Conservation (phyloP, 129 eudicot species). For the Scalesia atractyloides region DNA sequence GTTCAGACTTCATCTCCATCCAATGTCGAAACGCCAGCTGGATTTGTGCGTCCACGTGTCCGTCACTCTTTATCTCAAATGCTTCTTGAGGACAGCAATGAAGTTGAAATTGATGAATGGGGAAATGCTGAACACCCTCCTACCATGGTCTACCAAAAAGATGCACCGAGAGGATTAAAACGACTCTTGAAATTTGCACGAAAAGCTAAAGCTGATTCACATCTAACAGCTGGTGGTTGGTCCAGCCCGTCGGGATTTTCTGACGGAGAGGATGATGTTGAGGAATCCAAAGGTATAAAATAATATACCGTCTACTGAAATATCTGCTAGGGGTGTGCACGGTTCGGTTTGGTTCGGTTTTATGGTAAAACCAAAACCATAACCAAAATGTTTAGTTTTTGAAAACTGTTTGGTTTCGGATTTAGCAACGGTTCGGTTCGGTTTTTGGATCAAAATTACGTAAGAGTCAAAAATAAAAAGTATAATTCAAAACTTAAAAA, state of each 20-base stretch:
- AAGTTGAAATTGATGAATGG: conserved; percentile 76
- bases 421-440: too few relatives aligned
- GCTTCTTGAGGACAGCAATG: conserved; percentile 87
- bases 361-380: too few relatives aligned
- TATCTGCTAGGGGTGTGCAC: too few relatives aligned
- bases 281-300: conserved; percentile 60
- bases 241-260: conserved; percentile 78
- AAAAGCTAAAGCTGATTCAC: conserved; percentile 75
- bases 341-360: too few relatives aligned
- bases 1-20: conserved; percentile 37
- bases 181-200: conserved; percentile 92
- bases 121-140: conserved; percentile 92
- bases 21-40: conserved; percentile 31
- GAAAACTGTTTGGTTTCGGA: too few relatives aligned
- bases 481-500: too few relatives aligned
- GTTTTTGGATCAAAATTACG: too few relatives aligned
- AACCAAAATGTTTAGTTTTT: too few relatives aligned
- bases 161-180: conserved; percentile 87
- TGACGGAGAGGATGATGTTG: conserved; percentile 90
- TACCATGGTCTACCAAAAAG: conserved; percentile 80
- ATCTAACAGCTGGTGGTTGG: conserved; percentile 58
- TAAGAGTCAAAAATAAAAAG: too few relatives aligned
- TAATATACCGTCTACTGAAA: conserved; percentile 49
- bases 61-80: conserved; percentile 95
- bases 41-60: conserved; percentile 57